These are phyloP conservation scores for Irpex sp. DNA, from an alignment of 1,284 basidiomycete genomes.

Conservation along the genomic window DNA sequence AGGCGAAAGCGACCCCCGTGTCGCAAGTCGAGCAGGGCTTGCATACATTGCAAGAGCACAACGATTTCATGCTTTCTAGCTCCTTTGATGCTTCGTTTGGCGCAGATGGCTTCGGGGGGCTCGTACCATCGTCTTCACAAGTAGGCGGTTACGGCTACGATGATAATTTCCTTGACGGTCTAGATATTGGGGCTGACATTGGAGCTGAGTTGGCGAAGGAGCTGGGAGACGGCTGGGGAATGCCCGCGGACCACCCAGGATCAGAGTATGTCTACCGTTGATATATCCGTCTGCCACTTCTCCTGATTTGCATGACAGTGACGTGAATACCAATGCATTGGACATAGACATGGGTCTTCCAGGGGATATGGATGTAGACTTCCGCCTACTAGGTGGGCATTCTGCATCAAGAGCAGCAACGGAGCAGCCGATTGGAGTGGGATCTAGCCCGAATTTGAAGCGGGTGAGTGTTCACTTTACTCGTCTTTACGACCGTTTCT, in stretches of 20 bases:
- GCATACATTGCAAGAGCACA: constrained; percentile 65
- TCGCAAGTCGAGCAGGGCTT: constrained; percentile 36
- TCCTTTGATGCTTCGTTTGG: constrained; percentile 60
- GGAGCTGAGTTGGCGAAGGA: constrained; percentile 69
- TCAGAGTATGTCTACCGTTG: neutral
- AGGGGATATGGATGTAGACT: constrained; percentile 14
- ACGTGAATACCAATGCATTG: neutral
- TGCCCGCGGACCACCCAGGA: constrained; percentile 8
- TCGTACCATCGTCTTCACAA: constrained; percentile 53
- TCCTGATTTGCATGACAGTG: neutral
- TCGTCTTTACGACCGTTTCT: neutral
- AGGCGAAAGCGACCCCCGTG: constrained; percentile 17
- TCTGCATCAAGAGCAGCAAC: neutral
- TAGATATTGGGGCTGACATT: constrained; percentile 52
- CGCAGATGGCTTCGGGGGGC: constrained; percentile 28
- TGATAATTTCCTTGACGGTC: constrained; percentile 52
- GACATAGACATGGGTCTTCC: constrained; percentile 10
- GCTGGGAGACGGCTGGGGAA: constrained; percentile 64
- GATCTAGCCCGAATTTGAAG: neutral
- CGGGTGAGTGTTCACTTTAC: neutral
- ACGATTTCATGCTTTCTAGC: constrained; percentile 57
- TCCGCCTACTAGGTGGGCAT: constrained; percentile 16
- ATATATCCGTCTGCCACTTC: neutral
- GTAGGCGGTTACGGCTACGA: constrained; percentile 42
- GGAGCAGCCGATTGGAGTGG: neutral